Evolutionary conservation across 805 yeast genomes (phyloP), one percentile per base, ranked within the genome.

Genomic region (Cyberlindnera euphorbiiphila): DNA sequence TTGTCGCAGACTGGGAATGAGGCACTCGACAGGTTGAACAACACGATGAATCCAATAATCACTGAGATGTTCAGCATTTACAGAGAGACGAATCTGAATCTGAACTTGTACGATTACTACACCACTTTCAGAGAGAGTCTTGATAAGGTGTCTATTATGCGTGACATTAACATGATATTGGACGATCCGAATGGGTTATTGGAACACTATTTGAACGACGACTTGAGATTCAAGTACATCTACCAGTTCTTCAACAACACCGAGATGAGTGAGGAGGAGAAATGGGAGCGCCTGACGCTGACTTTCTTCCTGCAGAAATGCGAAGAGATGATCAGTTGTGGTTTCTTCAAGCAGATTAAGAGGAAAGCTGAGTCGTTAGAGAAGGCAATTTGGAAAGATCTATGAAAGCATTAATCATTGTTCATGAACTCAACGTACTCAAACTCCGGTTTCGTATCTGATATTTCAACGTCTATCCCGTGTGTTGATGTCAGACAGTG

Each of bases 301-400:
- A 73, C 86, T 4, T 76, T 93, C 76, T 88, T 88, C 54, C 62
- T 84, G 43, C 89, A 84, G 48, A 78, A 78, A 14, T 68, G 89
- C 33, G 74, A 74, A 18, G 95, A 87, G 53, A 65, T 88, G 41
- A 74, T 77, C 41, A 63, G 73, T 45, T 62, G 84, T 38, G 96
- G 96, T 0, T 61, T 85, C 32, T 55, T 86, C 14, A 78, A 77
- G 46, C 72, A 72, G 29, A 62, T 65, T 17, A 69, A 68, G 46
- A 61, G 78, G 12, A 78, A 77, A 56, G 74, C 76, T 21, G 88
- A 84, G 48, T 66, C 71, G 38, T 64, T 85, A 28, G 91, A 85
- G 49, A 85, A 82, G 51, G 66, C 78, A 12, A 58, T 77, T 5
- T 85, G 93, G 93, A 80, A 71, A 50, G 85, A 77, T 20, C 29